Evolutionary conservation across 1,139 yeast genomes (phyloP), one percentile per base, ranked within the genome.

Genomic region (Kodamaea anthophila): DNA sequence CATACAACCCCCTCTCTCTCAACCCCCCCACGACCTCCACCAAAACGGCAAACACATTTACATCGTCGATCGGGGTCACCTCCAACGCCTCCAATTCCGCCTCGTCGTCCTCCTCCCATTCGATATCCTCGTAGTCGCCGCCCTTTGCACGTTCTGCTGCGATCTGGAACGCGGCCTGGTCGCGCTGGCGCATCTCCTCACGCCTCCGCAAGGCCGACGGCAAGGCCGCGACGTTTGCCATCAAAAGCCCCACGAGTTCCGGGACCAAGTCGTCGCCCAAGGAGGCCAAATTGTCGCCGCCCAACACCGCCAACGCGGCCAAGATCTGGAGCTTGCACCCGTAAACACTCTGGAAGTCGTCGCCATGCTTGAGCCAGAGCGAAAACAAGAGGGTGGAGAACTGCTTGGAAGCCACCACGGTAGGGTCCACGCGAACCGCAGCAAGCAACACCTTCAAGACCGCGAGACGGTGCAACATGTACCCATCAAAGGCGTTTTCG

Each of bases 261-360:
- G 65, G 56, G 11, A 63, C 43, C 30, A 62, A 50, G 34, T 66
- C 72, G 38, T 60, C 60, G 6, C 45, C 44, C 13, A 43, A 23
- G 31, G 38, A 21, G 5, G 31, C 32, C 10, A 42, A 32, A n/a
- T 42, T 46, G 4, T 37, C 34, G 5, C 39, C 21, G 25, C 35
- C 39, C 13, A 65, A 38, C 15, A 67, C 49, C 4, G 65, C 40
- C 32, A 61, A 45, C 19, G 60, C 46, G 1, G 74, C 62, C 44
- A 72, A 51, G 5, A 70, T 63, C 47, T 74, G 77, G 26, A 73
- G 53, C 44, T 73, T 74, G 39, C 76, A 62, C 14, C 77, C 79
- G 38, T 71, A 72, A 12, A 72, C 78, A 45, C 76, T 70, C 39
- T 63, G 69, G 53, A 70, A 66, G 38, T 63, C 65, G 18, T 52